These are phyloP conservation scores for Phanerochaete carnosa DNA, from an alignment of 768 basidiomycete species.

Conservation along the genomic window DNA sequence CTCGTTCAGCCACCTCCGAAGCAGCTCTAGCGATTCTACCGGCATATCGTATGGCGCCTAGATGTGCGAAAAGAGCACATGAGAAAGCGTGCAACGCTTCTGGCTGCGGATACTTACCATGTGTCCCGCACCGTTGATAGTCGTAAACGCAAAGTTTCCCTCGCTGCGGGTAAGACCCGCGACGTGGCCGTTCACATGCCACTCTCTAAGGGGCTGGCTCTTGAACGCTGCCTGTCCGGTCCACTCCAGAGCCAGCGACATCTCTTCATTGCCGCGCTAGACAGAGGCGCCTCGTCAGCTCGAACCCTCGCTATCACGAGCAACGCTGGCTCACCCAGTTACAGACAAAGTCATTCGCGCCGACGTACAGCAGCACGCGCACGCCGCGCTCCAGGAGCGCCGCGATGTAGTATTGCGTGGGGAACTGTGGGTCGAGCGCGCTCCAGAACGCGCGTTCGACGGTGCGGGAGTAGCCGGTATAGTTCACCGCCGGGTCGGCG, in stretches of 20 bases:
- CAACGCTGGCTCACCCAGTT: conserved; percentile 42
- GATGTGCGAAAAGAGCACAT: background rate
- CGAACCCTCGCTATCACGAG: background rate
- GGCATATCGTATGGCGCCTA: conserved; percentile 66
- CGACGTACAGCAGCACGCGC: conserved; percentile 50
- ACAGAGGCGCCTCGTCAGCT: background rate
- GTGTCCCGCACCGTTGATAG: conserved; percentile 65
- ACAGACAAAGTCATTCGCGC: conserved; percentile 53
- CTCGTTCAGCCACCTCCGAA: conserved; percentile 45
- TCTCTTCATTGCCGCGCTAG: conserved; percentile 46
- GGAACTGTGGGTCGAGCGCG: conserved; percentile 7
- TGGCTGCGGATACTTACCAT: conserved; percentile 41
- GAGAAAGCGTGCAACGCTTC: background rate
- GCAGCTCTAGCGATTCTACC: conserved; percentile 45
- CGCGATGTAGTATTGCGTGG: conserved; percentile 37
- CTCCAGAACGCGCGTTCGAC: conserved; percentile 41
- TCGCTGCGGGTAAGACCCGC: conserved; percentile 54
- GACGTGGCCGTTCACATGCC: conserved; percentile 41
- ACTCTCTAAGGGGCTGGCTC: background rate
- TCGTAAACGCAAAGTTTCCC: conserved; percentile 59
- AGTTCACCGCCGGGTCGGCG: conserved; percentile 44
- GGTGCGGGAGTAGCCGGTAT: conserved; percentile 28
- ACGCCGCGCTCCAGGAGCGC: conserved; percentile 52
- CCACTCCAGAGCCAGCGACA: conserved; percentile 5
- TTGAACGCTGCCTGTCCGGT: background rate